A percentile compares a stretch with the other conserved stretches of the same genome.
Evolutionary conservation across 352 stramenopile species (phyloP).

Genomic region (Pythium myriotylum): DNA sequence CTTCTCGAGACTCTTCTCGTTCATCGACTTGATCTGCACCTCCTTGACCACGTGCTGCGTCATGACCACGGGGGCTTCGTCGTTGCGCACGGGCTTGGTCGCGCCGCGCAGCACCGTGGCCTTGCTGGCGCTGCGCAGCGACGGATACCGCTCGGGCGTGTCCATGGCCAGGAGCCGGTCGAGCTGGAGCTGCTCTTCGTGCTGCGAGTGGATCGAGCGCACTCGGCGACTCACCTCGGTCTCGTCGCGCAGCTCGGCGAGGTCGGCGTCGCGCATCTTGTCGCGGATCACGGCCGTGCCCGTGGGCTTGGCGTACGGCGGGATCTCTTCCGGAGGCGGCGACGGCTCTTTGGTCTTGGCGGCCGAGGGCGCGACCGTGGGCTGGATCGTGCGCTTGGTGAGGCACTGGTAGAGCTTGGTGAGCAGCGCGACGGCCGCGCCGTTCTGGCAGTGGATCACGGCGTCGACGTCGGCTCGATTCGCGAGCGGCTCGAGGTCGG

Average conservation of each 20-base stretch:
- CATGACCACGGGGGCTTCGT: conserved; percentile 55
- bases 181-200: conserved; percentile 82
- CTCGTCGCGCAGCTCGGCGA: conserved; percentile 76
- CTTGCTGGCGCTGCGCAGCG: conserved; percentile 64
- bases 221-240: conserved; percentile 67
- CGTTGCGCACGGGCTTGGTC: conserved; percentile 71
- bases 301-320: conserved; percentile 85
- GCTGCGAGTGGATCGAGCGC: conserved; percentile 58
- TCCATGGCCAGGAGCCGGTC: conserved; percentile 64
- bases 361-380: conserved; percentile 29
- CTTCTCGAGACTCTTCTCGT: conserved; percentile 84
- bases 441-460: conserved; percentile 91
- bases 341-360: neutral
- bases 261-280: conserved; percentile 74
- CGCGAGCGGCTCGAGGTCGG: conserved; percentile 65
- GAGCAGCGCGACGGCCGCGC: conserved; percentile 81
- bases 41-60: conserved; percentile 85
- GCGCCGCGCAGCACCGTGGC: conserved; percentile 59
- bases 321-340: conserved; percentile 42
- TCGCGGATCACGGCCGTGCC: conserved; percentile 83
- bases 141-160: conserved; percentile 60
- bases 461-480: conserved; percentile 65
- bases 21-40: conserved; percentile 90
- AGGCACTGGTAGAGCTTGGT: conserved; percentile 90
- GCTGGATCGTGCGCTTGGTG: conserved; percentile 87